Evolutionary conservation across 768 basidiomycete species (phyloP), one percentile per base, ranked within the genome.

Genomic region (Imleria badia): DNA sequence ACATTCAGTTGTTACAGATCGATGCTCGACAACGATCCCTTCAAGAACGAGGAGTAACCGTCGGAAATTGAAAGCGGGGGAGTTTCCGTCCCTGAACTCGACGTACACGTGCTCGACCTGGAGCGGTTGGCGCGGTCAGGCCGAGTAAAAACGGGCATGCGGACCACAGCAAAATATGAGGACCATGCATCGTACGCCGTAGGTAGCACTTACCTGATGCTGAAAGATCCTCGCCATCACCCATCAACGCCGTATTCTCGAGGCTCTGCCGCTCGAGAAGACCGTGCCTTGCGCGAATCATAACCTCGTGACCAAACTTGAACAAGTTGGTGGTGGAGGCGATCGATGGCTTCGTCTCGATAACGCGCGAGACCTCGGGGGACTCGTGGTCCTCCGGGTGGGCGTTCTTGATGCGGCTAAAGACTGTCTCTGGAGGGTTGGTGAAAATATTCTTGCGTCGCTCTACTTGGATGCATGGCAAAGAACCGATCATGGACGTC

Each of bases 21-120:
- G 52, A 91, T 84, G 71, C 89, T 90, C 0, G 87, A 89, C 66
- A 87, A 82, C 0, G 89, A 91, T 33, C 85, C 86, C 6, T 83
- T 86, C 0, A 84, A 87, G 43, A 83, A 71, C 0, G 79, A 72
- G 3, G 83, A 88, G 1, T 85, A 86, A 3, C 82, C 82, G 54
- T 89, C 88, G 0, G 84, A 88, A 6, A 78, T 67, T 1, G 86
- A 86, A 5, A 90, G 76, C 0, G 89, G 86, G 6, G 87, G 87
- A 0, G 89, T 89, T 12, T 88, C 86, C 12, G 71, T 75, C 35
- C 86, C 87, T 13, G 86, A 87, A 64, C 81, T 84, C 0, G 76
- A 79, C 0, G 86, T 87, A 62, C 80, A 84, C 0, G 87, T 88
- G 54, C 83, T 86, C 0, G 87, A 89, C 33, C 85, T 81, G 19